A percentile compares a stretch with the other conserved stretches of the same genome.
Evolutionary conservation across 768 basidiomycete species (phyloP).

Genomic region (Pilatotrama ljubarskyi): DNA sequence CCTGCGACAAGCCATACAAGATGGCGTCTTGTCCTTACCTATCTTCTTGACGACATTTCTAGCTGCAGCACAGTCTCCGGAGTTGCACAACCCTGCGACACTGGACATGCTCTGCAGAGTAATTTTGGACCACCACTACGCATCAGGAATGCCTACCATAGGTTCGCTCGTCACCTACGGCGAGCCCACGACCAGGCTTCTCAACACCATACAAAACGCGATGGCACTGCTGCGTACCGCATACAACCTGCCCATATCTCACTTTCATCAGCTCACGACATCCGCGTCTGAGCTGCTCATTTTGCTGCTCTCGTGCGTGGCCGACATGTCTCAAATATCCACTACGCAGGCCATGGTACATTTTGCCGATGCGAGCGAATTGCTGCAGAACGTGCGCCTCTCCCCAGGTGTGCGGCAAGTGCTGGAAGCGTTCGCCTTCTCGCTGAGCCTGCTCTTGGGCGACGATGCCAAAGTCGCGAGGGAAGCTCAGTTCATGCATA

Average conservation of each 20-base stretch:
- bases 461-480: conserved; percentile 70
- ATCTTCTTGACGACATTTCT: conserved; percentile 68
- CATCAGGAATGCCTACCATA: conserved; percentile 50
- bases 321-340: conserved; percentile 62
- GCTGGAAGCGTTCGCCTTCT: conserved; percentile 59
- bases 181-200: conserved; percentile 48
- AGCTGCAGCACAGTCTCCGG: conserved; percentile 62
- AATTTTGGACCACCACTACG: conserved; percentile 63
- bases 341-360: conserved; percentile 56
- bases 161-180: conserved; percentile 56
- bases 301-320: conserved; percentile 59
- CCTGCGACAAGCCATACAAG: conserved; percentile 56
- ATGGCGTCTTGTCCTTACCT: conserved; percentile 55
- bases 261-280: conserved; percentile 56
- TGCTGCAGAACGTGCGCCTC: conserved; percentile 55
- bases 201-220: conserved; percentile 61
- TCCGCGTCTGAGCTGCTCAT: conserved; percentile 67
- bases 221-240: conserved; percentile 59
- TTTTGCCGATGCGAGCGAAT: conserved; percentile 50
- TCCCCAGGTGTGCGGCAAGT: conserved; percentile 53
- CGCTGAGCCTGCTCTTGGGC: conserved; percentile 59
- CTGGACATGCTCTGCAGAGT: conserved; percentile 69
- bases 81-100: conserved; percentile 63
- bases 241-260: conserved; percentile 48
- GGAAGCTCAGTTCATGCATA: conserved; percentile 73